Conservation (phyloP, 805 yeast genomes). For the Candida insectalens region DNA sequence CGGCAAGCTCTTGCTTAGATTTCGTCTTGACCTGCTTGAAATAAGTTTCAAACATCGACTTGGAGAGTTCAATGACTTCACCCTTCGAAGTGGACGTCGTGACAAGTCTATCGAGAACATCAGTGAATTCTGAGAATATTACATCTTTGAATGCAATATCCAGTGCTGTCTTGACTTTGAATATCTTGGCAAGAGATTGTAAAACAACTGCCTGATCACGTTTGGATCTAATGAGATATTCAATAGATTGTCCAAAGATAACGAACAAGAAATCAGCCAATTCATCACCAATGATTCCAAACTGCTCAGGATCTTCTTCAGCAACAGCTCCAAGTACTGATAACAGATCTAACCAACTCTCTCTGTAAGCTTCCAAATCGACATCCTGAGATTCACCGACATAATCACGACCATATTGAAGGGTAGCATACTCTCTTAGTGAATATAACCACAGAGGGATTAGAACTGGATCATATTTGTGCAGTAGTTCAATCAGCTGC, state of each 20-base stretch:
- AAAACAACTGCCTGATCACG: constrained; percentile 26
- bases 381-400: constrained; percentile 28
- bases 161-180: constrained; percentile 47
- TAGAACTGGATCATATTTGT: constrained; percentile 48
- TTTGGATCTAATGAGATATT: constrained; percentile 43
- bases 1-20: constrained; percentile 32
- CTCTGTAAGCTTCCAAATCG: constrained; percentile 37
- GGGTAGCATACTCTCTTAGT: constrained; percentile 62
- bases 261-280: constrained; percentile 64
- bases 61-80: constrained; percentile 42
- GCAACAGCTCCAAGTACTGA: constrained; percentile 64
- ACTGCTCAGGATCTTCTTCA: constrained; percentile 35
- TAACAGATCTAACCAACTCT: constrained; percentile 68
- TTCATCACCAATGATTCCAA: constrained; percentile 47
- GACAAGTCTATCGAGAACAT: constrained; percentile 63
- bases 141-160: constrained; percentile 53
- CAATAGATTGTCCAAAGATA: constrained; percentile 76
- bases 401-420: constrained; percentile 39
- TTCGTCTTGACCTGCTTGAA: constrained; percentile 27
- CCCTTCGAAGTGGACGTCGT: constrained; percentile 53
- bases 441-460: constrained; percentile 74
- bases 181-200: constrained; percentile 44
- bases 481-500: constrained; percentile 39
- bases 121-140: constrained; percentile 67
- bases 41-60: constrained; percentile 33